These are phyloP conservation scores for Lactarius indigo DNA, from an alignment of 768 basidiomycete species.

Conservation along the genomic window DNA sequence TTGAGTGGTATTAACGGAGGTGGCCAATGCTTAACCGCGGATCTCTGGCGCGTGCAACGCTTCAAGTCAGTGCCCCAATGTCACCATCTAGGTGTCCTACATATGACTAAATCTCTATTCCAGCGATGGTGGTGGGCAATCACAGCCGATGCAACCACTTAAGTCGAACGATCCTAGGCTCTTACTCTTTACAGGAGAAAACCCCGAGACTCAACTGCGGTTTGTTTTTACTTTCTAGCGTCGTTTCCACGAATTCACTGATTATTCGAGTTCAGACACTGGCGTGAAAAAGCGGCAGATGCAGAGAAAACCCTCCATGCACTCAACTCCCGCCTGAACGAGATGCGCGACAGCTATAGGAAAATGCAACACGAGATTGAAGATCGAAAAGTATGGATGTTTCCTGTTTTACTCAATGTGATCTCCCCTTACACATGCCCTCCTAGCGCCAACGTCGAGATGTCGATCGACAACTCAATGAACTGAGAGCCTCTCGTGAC, in stretches of 20 bases:
- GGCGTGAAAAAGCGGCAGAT: slow-evolving; percentile 37
- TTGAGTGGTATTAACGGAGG: slow-evolving; percentile 43
- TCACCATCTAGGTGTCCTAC: neutral
- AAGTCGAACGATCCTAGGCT: slow-evolving; percentile 32
- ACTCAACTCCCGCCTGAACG: slow-evolving; percentile 30
- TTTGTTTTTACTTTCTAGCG: neutral
- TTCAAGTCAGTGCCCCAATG: slow-evolving; percentile 49
- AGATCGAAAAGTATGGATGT: slow-evolving; percentile 1
- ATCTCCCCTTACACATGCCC: neutral
- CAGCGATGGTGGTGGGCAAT: slow-evolving; percentile 69
- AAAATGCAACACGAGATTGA: slow-evolving; percentile 30
- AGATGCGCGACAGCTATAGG: slow-evolving; percentile 33
- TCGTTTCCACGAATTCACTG: neutral
- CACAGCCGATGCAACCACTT: slow-evolving; percentile 38
- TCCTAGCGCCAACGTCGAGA: slow-evolving; percentile 18
- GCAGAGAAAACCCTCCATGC: slow-evolving; percentile 39
- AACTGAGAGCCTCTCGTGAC: slow-evolving; percentile 35
- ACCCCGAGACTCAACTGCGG: slow-evolving; percentile 21
- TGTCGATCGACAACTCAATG: slow-evolving; percentile 13
- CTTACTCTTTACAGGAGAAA: slow-evolving; percentile 20
- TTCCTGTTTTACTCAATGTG: neutral
- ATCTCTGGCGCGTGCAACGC: slow-evolving; percentile 58
- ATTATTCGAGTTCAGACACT: slow-evolving; percentile 40
- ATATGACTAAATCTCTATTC: slow-evolving; percentile 3
- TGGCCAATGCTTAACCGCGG: slow-evolving; percentile 62